These are phyloP conservation scores for Globisporangium canariense DNA, from an alignment of 352 stramenopile species.

Conservation along the genomic window DNA sequence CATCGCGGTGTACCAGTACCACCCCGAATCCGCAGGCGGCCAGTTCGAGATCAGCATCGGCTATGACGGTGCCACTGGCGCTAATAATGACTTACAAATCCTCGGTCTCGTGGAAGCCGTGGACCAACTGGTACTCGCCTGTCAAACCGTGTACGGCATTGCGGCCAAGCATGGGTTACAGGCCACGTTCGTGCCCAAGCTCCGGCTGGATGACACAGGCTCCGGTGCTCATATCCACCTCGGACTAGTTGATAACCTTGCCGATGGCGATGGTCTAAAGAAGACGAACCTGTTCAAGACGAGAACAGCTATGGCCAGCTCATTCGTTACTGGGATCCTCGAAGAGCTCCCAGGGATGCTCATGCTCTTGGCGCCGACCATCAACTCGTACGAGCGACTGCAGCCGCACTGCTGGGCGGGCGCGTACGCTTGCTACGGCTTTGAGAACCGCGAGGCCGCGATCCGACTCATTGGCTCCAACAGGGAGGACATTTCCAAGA, in stretches of 20 bases:
- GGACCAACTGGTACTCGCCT: slow-evolving; percentile 25
- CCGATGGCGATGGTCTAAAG: background rate
- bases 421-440: slow-evolving; percentile 30
- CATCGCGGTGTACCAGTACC: slow-evolving; percentile 31
- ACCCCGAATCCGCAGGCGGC: slow-evolving; percentile 25
- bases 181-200: slow-evolving; percentile 26
- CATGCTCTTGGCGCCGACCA: slow-evolving; percentile 25
- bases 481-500: background rate
- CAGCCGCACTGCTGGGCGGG: slow-evolving; percentile 31
- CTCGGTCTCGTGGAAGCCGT: slow-evolving; percentile 19
- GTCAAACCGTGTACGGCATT: slow-evolving; percentile 25
- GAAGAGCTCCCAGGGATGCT: slow-evolving; percentile 20
- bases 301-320: background rate
- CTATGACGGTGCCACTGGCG: background rate
- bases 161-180: slow-evolving; percentile 17
- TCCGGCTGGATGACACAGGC: slow-evolving; percentile 15
- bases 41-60: slow-evolving; percentile 38
- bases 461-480: slow-evolving; percentile 21
- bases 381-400: slow-evolving; percentile 29
- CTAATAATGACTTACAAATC: background rate
- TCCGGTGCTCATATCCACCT: slow-evolving; percentile 25
- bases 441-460: slow-evolving; percentile 30
- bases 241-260: slow-evolving; percentile 13
- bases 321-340: slow-evolving; percentile 23
- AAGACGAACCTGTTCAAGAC: slow-evolving; percentile 15